These are phyloP conservation scores for Cryphonectria nitschkei DNA, from an alignment of 2,329 filamentous ascomycete species.

Conservation along the genomic window DNA sequence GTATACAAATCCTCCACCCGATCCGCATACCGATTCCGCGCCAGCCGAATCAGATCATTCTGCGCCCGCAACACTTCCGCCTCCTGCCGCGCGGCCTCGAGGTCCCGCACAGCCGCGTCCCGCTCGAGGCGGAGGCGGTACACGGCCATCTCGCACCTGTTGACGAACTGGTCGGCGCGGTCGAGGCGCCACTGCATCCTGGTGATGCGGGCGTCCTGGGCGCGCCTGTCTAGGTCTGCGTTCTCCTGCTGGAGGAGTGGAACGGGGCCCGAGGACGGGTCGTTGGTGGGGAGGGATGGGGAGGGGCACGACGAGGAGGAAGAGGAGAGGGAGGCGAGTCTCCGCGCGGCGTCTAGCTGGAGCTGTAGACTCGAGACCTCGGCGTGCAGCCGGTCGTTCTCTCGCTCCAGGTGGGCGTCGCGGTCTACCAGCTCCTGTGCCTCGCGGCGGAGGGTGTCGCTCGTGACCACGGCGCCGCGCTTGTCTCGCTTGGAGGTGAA, in stretches of 20 bases:
- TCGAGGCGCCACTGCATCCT: conserved; percentile 61
- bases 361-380: conserved; percentile 55
- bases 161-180: conserved; percentile 57
- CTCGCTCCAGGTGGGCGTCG: conserved; percentile 58
- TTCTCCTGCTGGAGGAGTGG: conserved; percentile 30
- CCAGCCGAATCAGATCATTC: neutral
- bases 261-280: no score
- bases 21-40: conserved; percentile 6
- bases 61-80: neutral
- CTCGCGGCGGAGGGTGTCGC: conserved; percentile 65
- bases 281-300: no score
- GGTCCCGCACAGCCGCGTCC: conserved; percentile 42
- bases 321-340: conserved; percentile 34
- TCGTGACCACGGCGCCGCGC: conserved; percentile 62
- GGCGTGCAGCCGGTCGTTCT: conserved; percentile 56
- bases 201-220: conserved; percentile 63
- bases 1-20: neutral
- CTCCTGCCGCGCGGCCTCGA: neutral
- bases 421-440: conserved; percentile 60
- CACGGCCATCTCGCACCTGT: conserved; percentile 65
- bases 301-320: no score
- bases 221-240: conserved; percentile 43
- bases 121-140: conserved; percentile 66
- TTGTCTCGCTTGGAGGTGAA: conserved; percentile 45
- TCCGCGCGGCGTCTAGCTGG: conserved; percentile 49